phyloP scores from a whole-genome alignment of 306 rosid species.

The Psophocarpus tetragonolobus region DNA sequence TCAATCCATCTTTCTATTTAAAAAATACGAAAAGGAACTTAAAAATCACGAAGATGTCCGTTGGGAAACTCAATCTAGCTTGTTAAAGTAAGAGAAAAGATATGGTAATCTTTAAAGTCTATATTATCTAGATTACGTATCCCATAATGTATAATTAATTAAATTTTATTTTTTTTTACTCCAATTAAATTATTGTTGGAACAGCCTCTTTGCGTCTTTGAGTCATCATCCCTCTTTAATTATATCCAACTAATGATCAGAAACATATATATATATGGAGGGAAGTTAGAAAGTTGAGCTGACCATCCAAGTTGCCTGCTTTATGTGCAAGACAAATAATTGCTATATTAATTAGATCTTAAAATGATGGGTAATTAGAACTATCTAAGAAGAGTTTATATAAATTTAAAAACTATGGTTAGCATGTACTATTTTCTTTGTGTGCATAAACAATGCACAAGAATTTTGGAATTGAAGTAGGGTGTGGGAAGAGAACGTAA shows the following conservation, averaged over 20 bases:
- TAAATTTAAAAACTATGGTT: not conserved
- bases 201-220: not conserved
- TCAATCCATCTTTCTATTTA: not conserved
- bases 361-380: not conserved
- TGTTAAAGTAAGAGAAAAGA: not conserved
- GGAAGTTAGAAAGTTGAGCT: not conserved
- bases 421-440: not conserved
- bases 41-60: not conserved
- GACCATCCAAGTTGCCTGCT: constrained; percentile 10
- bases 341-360: not conserved
- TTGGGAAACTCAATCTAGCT: not conserved
- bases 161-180: too few species aligned
- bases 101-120: not conserved
- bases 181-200: constrained; percentile 4
- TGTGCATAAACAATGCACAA: not conserved
- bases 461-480: not conserved
- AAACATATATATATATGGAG: not conserved
- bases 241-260: constrained; percentile 6
- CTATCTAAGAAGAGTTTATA: not conserved
- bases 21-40: not conserved
- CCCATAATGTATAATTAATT: not conserved
- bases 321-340: not conserved
- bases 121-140: not conserved
- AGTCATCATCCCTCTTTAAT: not conserved
- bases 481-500: not conserved